Percentiles rank a stretch among this genome's conserved stretches.
Evolutionary conservation across 108 stramenopile species (phyloP).

Genomic region (Conticribra weissflogii): DNA sequence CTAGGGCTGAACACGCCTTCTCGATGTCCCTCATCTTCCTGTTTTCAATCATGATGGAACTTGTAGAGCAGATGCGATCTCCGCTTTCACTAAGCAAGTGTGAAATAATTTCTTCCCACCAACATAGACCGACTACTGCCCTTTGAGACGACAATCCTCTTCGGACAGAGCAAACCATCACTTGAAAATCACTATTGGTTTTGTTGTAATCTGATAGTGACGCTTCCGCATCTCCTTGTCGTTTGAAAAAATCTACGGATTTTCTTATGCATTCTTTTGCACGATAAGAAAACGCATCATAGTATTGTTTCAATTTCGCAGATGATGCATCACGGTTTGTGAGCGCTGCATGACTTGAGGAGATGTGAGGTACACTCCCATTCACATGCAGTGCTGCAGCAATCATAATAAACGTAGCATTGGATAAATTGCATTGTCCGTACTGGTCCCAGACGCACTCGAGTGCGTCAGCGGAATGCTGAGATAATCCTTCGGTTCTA

Average conservation of each 20-base stretch:
- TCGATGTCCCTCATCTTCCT: conserved; percentile 11
- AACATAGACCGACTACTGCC: conserved; percentile 27
- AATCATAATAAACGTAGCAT: conserved; percentile 41
- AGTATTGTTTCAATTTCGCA: conserved; percentile 16
- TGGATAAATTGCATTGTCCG: conserved; percentile 29
- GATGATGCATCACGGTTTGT: background rate
- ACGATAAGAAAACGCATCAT: conserved; percentile 27
- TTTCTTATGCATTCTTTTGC: conserved; percentile 38
- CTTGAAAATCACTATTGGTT: conserved; percentile 9
- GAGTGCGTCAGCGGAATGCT: conserved; percentile 29
- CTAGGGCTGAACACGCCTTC: conserved; percentile 24
- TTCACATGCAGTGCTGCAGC: conserved; percentile 43
- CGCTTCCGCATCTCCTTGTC: background rate
- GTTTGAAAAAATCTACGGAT: conserved; percentile 2
- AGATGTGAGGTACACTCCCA: conserved; percentile 29
- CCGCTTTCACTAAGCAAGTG: no score
- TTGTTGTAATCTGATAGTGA: background rate
- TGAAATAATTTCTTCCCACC: conserved; percentile 52
- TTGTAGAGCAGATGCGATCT: conserved; percentile 7
- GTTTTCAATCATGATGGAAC: no score
- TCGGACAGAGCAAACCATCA: conserved; percentile 24
- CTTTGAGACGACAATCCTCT: conserved; percentile 25
- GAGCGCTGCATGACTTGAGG: no score
- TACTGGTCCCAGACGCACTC: conserved; percentile 28
- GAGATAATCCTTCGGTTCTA: conserved; percentile 13